Evolutionary conservation across 2,329 filamentous ascomycete species (phyloP).

Genomic region (Epichloe bromicola): DNA sequence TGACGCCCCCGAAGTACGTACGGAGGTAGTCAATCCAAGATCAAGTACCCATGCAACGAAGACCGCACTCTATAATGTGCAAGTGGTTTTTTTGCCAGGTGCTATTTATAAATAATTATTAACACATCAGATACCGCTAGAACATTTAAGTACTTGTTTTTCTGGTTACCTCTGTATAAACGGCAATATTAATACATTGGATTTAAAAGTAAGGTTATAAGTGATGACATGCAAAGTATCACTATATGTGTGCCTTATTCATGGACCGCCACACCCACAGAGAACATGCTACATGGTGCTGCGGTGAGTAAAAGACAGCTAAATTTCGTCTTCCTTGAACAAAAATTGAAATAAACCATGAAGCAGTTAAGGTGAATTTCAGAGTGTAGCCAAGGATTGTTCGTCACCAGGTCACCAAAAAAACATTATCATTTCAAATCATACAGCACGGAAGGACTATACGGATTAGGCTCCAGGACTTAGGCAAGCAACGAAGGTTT

Average conservation of each 20-base stretch:
- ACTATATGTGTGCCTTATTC: slow-evolving; percentile 46
- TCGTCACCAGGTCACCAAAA: not conserved
- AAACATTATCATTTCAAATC: not conserved
- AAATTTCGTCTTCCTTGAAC: slow-evolving; percentile 55
- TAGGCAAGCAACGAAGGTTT: not conserved
- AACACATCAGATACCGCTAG: too few relatives aligned
- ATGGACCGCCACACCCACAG: slow-evolving; percentile 60
- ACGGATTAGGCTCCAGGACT: not conserved
- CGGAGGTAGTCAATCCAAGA: too few relatives aligned
- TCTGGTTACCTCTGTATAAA: too few relatives aligned
- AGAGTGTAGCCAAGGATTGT: slow-evolving; percentile 65
- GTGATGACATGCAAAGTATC: not conserved
- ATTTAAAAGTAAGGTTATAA: too few relatives aligned
- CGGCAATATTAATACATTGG: too few relatives aligned
- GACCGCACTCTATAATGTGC: too few relatives aligned
- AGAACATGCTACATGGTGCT: slow-evolving; percentile 33
- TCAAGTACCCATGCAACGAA: too few relatives aligned
- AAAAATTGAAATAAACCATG: slow-evolving; percentile 75
- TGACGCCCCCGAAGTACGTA: too few relatives aligned
- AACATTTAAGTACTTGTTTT: too few relatives aligned
- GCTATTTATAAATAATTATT: too few relatives aligned
- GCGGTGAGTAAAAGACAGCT: slow-evolving; percentile 57
- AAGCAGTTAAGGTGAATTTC: slow-evolving; percentile 51
- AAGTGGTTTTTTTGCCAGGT: too few relatives aligned
- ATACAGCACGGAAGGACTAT: not conserved